Evolutionary conservation across 257 asterid species (phyloP), one percentile per base, ranked within the genome.

Genomic region (Salvia miltiorrhiza): DNA sequence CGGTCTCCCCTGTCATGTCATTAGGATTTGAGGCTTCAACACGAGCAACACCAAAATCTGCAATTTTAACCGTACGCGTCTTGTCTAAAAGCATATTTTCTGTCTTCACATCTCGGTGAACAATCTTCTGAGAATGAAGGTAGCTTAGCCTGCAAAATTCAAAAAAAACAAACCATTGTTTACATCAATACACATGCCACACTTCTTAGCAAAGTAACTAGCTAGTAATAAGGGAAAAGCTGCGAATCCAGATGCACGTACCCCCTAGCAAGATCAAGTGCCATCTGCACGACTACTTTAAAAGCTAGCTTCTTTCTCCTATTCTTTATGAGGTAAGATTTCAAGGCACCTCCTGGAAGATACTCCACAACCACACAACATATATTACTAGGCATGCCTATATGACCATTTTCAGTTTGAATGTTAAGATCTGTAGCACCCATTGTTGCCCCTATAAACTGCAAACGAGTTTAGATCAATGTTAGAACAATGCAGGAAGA

Each of bases 241-340:
- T 24, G 58, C 45, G 63, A 70, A 33, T 65, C 66, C 0, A 62
- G 54, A 60, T 23, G 53, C 54, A 65, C 14, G 11, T 78, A 89
- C 96, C 94, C 94, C 81, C 96, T 76, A 41, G 92, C 85, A 75
- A 89, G 85, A 83, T 89, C 92, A 28, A 89, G 89, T 13, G 94
- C 94, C 79, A 89, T 80, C 70, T 87, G 94, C 69, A 85, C 86
- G 1, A 89, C 96, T 21, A 85, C 92, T 82, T 85, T 89, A 78
- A 81, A 87, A 14, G 92, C 88, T 11, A 89, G 77, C 80, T 89
- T 89, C 79, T 57, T 81, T 82, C 91, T 80, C 65, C 90, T 69
- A 74, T 87, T 87, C 75, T 83, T 87, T 56, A 86, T 85, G 72
- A 89, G 92, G 85, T 85, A 87, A 60, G 80, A 73, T 80, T 87